Base-by-base conservation (phyloP, 1,284 basidiomycete genomes). In the Trichosporon faecale region DNA sequence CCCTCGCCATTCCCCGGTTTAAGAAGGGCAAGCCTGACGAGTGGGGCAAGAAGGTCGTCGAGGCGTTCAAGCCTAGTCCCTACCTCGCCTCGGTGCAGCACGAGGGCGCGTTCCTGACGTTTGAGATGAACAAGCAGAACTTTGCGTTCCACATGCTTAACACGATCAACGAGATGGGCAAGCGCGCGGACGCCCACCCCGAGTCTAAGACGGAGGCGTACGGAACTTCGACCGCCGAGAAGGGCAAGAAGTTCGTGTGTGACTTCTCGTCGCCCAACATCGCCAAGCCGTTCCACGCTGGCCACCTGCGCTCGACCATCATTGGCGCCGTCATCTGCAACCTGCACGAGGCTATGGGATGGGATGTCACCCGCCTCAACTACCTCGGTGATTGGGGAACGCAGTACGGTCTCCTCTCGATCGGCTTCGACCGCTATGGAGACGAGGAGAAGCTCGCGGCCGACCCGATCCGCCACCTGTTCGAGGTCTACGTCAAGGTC, bases 271-370 rank as follows among this genome's bases (percentile, higher is more conserved):
- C 92, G 4, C 95, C 96, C 21, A 99, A 99, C 83, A 98, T 99
- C 79, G 96, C 97, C 46, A 99, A 99, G 83, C 92, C 92, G 5
- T 99, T 99, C 89, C 96, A 99, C 79, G 95, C 98, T 69, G 97
- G 97, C 18, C 96, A 99, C 83, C 85, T 99, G 73, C 89, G 97
- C 67, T 95, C 92, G 74, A 99, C 97, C 25, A 99, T 99, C 83
- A 98, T 99, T 79, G 97, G 97, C 46, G 91, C 94, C 0, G 98
- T 98, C 86, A 85, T 98, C 66, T 86, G 89, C 44, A 99, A 98
- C 84, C 79, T 99, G 67, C 96, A 98, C 86, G 91, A 91, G 80
- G 89, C 94, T 6, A 92, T 91, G 77, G 95, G 96, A 16, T 99
- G 95, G 95, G 89, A 95, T 27, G 95, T 96, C 21, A 85, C 89